A percentile compares a stretch with the other conserved stretches of the same genome.
Conservation (phyloP, 2,329 filamentous ascomycete species). For the Diaporthe longicolla region DNA sequence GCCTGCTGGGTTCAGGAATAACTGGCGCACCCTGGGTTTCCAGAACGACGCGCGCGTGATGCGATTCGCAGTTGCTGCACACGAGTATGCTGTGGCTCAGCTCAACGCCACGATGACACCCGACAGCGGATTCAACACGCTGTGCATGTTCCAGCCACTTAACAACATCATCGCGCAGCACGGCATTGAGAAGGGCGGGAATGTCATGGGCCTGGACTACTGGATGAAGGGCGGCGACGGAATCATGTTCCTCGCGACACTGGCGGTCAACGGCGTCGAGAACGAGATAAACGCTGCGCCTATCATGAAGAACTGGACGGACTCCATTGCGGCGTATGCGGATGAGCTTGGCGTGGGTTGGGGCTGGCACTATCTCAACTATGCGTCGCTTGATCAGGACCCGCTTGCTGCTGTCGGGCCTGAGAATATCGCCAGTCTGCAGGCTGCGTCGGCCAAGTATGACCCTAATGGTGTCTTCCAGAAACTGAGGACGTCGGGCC, state of each 20-base stretch:
- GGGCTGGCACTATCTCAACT: constrained; percentile 36
- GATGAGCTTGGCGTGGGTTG: constrained; percentile 47
- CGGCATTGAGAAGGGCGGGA: constrained; percentile 51
- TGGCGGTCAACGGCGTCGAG: constrained; percentile 52
- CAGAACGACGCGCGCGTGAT: constrained; percentile 25
- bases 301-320: constrained; percentile 52
- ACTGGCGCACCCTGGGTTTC: constrained; percentile 23
- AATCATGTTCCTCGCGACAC: constrained; percentile 52
- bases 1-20: constrained; percentile 41
- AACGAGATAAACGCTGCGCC: constrained; percentile 53
- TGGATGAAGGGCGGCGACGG: constrained; percentile 48
- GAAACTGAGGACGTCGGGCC: constrained; percentile 21
- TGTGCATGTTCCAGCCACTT: constrained; percentile 53
- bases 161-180: constrained; percentile 51
- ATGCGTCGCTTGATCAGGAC: constrained; percentile 30
- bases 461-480: constrained; percentile 29
- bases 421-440: constrained; percentile 29
- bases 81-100: constrained; percentile 45
- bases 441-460: constrained; percentile 24
- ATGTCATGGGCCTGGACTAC: constrained; percentile 53
- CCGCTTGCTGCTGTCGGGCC: constrained; percentile 25
- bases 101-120: constrained; percentile 45
- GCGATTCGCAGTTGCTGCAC: constrained; percentile 15
- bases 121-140: constrained; percentile 48
- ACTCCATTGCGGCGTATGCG: constrained; percentile 50